Conservation (phyloP, 768 basidiomycete species). For the Lactarius evosmus region DNA sequence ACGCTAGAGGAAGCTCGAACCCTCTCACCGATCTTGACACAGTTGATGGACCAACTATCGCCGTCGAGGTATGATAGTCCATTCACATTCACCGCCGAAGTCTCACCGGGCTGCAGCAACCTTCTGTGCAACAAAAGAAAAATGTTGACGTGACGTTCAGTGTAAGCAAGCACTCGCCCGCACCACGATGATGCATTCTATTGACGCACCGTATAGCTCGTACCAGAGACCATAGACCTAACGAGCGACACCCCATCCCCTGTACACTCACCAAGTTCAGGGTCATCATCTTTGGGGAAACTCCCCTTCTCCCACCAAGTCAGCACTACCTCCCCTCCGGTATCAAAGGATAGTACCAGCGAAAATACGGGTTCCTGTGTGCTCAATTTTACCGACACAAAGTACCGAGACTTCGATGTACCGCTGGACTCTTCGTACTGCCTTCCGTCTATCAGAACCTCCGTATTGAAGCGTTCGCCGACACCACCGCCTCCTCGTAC, state of each 20-base stretch:
- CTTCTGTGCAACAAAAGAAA: neutral
- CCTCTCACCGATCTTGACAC: neutral
- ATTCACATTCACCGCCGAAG: neutral
- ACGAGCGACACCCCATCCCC: constrained; percentile 13
- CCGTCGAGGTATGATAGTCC: constrained; percentile 5
- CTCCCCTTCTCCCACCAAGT: neutral
- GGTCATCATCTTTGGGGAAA: neutral
- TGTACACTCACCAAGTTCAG: neutral
- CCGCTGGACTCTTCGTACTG: constrained; percentile 22
- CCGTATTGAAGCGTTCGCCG: neutral
- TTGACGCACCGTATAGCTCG: neutral
- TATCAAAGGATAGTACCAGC: neutral
- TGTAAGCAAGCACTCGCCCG: neutral
- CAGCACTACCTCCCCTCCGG: neutral
- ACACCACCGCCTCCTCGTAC: constrained; percentile 13
- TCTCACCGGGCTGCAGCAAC: neutral
- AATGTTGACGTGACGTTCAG: too few species aligned
- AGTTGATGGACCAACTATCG: constrained; percentile 12
- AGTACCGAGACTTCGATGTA: constrained; percentile 23
- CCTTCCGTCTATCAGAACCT: constrained; percentile 8
- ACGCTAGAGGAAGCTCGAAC: constrained; percentile 6
- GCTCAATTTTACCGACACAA: constrained; percentile 7
- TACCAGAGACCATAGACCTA: constrained; percentile 16
- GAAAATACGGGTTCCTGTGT: constrained; percentile 6
- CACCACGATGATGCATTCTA: neutral